phyloP scores from a whole-genome alignment of 1,284 basidiomycete species.

The Ganoderma leucocontextum region DNA sequence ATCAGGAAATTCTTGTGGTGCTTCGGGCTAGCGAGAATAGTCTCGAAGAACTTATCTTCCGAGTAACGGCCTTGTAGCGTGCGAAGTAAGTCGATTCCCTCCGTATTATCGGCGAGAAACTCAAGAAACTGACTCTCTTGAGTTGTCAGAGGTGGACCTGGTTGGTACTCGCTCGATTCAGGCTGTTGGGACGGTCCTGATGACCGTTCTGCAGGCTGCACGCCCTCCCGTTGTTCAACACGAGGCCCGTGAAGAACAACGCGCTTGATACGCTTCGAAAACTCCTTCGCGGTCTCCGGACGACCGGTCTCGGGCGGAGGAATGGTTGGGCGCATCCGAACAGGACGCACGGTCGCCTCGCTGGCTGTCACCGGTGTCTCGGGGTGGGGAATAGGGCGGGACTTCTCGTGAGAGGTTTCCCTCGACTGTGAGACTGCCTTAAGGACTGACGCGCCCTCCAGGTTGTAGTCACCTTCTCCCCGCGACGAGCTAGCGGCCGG shows the following conservation, averaged over 20 bases:
- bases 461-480: background rate
- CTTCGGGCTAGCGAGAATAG: background rate
- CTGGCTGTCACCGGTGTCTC: background rate
- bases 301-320: slow-evolving; percentile 19
- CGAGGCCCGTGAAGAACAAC: slow-evolving; percentile 19
- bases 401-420: background rate
- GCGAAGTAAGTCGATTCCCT: background rate
- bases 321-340: background rate
- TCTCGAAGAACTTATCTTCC: slow-evolving; percentile 23
- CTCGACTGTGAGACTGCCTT: background rate
- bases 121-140: slow-evolving; percentile 6
- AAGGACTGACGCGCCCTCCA: background rate
- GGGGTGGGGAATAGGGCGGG: background rate
- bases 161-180: background rate
- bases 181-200: background rate
- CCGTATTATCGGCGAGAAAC: slow-evolving; percentile 7
- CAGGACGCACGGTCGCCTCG: background rate
- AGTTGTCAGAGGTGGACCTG: background rate
- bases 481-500: background rate
- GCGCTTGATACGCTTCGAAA: slow-evolving; percentile 20
- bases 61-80: slow-evolving; percentile 10
- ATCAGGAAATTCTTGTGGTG: slow-evolving; percentile 29
- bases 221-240: background rate
- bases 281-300: slow-evolving; percentile 21
- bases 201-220: background rate